A percentile compares a stretch with the other conserved stretches of the same genome.
Evolutionary conservation across 352 stramenopile species (phyloP).

Genomic region (Phytophthora megakarya): DNA sequence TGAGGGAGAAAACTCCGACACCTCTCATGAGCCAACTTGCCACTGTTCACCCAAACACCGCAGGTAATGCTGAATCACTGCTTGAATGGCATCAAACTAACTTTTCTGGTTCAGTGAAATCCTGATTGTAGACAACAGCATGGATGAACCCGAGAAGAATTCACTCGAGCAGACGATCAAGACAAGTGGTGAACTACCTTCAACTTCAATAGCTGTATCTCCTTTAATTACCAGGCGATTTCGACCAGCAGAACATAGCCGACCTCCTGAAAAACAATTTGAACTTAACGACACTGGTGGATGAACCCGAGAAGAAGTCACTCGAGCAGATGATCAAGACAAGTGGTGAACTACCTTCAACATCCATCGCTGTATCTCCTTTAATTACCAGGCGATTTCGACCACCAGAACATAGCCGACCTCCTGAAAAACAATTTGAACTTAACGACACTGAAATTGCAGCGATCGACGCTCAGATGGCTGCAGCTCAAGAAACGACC

Average conservation of each 20-base stretch:
- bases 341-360: constrained; percentile 30
- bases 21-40: neutral
- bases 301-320: too few relatives aligned
- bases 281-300: constrained; percentile 15
- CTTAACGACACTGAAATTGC: constrained; percentile 28
- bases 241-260: constrained; percentile 8
- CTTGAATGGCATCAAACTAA: neutral
- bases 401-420: constrained; percentile 7
- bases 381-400: constrained; percentile 11
- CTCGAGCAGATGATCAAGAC: neutral
- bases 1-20: constrained; percentile 7
- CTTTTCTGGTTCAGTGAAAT: neutral
- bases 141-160: too few relatives aligned
- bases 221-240: constrained; percentile 12
- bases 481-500: constrained; percentile 38
- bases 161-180: neutral
- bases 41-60: constrained; percentile 17
- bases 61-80: neutral
- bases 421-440: neutral
- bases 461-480: constrained; percentile 40
- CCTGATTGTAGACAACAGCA: neutral
- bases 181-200: constrained; percentile 28
- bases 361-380: constrained; percentile 33
- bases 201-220: constrained; percentile 36
- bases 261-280: neutral